A percentile compares a stretch with the other conserved stretches of the same genome.
phyloP scores from a whole-genome alignment of 176 grass and related monocot species.

The Avena eriantha region DNA sequence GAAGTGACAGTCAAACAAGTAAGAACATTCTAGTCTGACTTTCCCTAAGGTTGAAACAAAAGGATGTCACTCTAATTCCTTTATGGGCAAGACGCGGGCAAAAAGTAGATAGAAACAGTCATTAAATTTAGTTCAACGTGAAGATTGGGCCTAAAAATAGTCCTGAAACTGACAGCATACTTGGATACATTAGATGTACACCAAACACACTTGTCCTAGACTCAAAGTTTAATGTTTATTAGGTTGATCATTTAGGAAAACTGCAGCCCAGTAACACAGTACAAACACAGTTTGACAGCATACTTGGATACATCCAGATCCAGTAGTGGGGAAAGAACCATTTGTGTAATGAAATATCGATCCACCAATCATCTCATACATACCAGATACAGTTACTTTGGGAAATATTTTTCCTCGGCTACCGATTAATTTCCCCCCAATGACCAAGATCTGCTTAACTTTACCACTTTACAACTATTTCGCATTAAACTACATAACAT shows the following conservation, averaged over 20 bases:
- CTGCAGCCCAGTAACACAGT: not conserved
- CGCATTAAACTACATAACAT: not conserved
- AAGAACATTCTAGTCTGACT: not conserved
- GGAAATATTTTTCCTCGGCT: not conserved
- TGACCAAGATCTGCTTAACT: not conserved
- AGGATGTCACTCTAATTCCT: not conserved
- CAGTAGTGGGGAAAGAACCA: not conserved
- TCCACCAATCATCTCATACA: not conserved
- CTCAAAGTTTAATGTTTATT: not conserved
- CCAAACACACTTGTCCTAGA: not conserved
- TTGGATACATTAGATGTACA: not conserved
- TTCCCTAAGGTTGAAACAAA: not conserved
- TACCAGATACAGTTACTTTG: not conserved
- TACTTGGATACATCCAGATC: not conserved
- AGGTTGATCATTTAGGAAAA: not conserved
- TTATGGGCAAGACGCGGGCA: not conserved
- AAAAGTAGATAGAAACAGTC: not conserved
- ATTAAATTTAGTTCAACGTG: not conserved
- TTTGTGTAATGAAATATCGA: not conserved
- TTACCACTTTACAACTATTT: not conserved
- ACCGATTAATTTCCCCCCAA: not conserved
- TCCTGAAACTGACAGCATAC: not conserved
- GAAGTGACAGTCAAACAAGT: slow-evolving; percentile 25
- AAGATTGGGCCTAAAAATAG: not conserved
- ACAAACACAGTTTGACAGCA: not conserved